Base-by-base conservation (phyloP, 768 basidiomycete species). In the Naganishia vishniacii region DNA sequence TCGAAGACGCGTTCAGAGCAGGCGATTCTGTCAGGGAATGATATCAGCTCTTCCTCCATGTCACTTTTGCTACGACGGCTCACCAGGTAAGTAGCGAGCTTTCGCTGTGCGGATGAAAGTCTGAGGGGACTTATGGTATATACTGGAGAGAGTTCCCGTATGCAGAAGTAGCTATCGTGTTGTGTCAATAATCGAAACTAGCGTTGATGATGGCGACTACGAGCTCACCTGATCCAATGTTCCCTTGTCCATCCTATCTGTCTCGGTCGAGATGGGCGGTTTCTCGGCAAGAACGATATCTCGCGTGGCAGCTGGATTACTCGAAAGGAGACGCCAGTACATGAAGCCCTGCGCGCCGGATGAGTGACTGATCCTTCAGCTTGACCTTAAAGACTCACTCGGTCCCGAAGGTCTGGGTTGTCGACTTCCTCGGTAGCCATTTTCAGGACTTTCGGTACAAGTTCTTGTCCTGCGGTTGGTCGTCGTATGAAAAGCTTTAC, bases 341-440 rank as follows among this genome's bases (percentile, higher is more conserved):
- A 99, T 98, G 80, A 93, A 98, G 3, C 95, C 95, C 77, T 78
- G n/a, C n/a, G n/a, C n/a, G n/a, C n/a, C n/a, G n/a, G n/a, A n/a
- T n/a, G n/a, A n/a, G n/a, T n/a, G n/a, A n/a, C n/a, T n/a, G n/a
- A n/a, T n/a, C n/a, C n/a, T n/a, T n/a, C n/a, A n/a, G n/a, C n/a
- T n/a, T n/a, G n/a, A 31, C 12, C 26, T 32, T 23, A 49, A 29
- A 53, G 61, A 73, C 74, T 68, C 65, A 78, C 77, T 66, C 95
- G 82, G 77, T 99, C 95, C 34, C 95, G 84, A 23, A 99, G 81
- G 80, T 99, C 95, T 8, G 95, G 95, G 73, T 99, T 99, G 76
- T 99, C 95, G 61, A 95, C 86, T 69, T 95, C 89, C 75, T 99
- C 94, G 7, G 95, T 99, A 13, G 91, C 87, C 87, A 90, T 91